Conservation (phyloP, 495 filamentous ascomycete species). For the Aspergillus baeticus region DNA sequence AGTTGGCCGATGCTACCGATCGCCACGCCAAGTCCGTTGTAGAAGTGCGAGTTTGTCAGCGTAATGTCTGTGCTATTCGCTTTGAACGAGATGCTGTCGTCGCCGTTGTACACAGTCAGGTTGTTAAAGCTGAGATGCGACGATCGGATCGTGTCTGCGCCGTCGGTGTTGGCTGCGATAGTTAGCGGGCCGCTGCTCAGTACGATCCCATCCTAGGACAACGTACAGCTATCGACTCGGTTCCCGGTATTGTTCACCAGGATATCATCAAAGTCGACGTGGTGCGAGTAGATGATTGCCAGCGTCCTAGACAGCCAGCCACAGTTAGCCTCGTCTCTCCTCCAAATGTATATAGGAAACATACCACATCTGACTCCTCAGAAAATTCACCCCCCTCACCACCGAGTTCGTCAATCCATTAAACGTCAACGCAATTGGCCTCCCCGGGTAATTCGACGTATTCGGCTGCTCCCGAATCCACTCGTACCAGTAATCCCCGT, state of each 20-base stretch:
- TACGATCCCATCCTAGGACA: not conserved
- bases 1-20: conserved; percentile 49
- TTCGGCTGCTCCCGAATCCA: conserved; percentile 23
- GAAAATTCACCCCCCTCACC: conserved; percentile 33
- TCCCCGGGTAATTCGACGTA: conserved; percentile 41
- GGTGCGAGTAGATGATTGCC: conserved; percentile 35
- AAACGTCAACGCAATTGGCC: conserved; percentile 41
- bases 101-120: conserved; percentile 36
- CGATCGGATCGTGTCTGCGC: conserved; percentile 34
- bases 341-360: no score
- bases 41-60: conserved; percentile 33
- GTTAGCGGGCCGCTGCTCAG: no score
- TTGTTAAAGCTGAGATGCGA: conserved; percentile 33
- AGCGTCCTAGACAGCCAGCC: conserved; percentile 20
- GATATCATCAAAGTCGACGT: conserved; percentile 35
- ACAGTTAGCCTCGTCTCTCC: no score
- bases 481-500: conserved; percentile 44
- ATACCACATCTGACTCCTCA: conserved; percentile 47
- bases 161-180: conserved; percentile 35
- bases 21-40: conserved; percentile 33
- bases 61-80: conserved; percentile 40
- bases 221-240: conserved; percentile 5
- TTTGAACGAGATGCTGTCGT: conserved; percentile 38
- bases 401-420: conserved; percentile 33
- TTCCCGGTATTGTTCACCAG: conserved; percentile 36